Percentiles rank a stretch among this genome's conserved stretches.
Evolutionary conservation across 257 asterid species (phyloP).

Genomic region (Penstemon eatonii): DNA sequence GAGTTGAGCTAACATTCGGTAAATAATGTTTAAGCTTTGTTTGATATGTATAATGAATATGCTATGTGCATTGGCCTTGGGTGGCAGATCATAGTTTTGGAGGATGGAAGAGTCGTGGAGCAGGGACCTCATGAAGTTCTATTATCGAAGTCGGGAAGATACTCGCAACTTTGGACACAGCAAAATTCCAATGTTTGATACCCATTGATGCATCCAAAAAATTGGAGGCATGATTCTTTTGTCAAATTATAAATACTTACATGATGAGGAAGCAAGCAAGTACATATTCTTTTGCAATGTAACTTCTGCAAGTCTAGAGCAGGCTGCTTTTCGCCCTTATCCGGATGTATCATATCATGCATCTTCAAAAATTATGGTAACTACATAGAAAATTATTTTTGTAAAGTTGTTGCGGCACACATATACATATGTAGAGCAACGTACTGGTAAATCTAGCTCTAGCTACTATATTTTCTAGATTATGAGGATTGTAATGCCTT

Average conservation of each 20-base stretch:
- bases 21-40: too few species aligned
- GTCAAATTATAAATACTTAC: background rate
- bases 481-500: too few species aligned
- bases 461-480: too few species aligned
- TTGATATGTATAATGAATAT: too few species aligned
- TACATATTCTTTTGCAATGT: constrained; percentile 23
- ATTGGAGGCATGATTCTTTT: constrained; percentile 45
- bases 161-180: constrained; percentile 93
- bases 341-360: background rate
- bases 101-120: constrained; percentile 88
- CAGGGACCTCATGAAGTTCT: constrained; percentile 95
- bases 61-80: background rate
- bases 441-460: too few species aligned
- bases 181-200: constrained; percentile 77
- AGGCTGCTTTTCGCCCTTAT: background rate
- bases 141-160: constrained; percentile 72
- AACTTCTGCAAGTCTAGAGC: constrained; percentile 21
- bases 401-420: too few species aligned
- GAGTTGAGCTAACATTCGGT: too few species aligned
- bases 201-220: constrained; percentile 68
- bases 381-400: too few species aligned
- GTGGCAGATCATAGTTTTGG: constrained; percentile 83
- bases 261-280: background rate
- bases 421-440: too few species aligned
- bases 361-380: too few species aligned